Evolutionary conservation across 345 rosid species (phyloP), one percentile per base, ranked within the genome.

Genomic region (Camelina sativa): DNA sequence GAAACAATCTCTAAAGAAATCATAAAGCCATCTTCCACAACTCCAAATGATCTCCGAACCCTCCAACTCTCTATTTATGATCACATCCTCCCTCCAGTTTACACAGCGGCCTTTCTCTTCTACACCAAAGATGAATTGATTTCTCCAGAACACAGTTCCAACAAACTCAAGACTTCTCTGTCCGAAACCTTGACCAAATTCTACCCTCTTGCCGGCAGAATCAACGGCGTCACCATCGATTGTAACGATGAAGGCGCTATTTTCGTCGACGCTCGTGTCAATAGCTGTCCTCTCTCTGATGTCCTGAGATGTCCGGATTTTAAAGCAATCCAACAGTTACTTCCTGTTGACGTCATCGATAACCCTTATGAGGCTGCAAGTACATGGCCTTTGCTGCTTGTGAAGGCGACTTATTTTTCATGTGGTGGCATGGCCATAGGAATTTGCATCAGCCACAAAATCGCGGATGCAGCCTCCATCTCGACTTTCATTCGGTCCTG

Each of bases 191-290:
- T 89, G 54, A 61, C 75, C 43, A 76, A 30, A 11, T 85, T 78
- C 80, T 84, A 85, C 79, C 89, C 86, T 4, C 62, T 87, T 4
- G 86, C 91, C 0, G 94, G 89, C 5, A 71, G 76, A 38, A 71
- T 87, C 63, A 85, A 78, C 30, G 78, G 81, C 11, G 53, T 48
- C 13, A 72, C 70, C 2, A 37, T 84, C 7, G 82, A 82, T 2
- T 85, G 89, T 25, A 75, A 79, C 32, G 84, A 87, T 63, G 64
- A 75, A 16, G 89, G 89, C 46, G 78, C 73, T 11, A 32, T 72
- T 7, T 83, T 50, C 51, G 59, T 71, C 0, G 89, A 85, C 13
- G 85, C 87, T 7, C 69, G 56, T 30, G 68, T 77, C 40, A 50
- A 38, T 17, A 65, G 38, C 1, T 80, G 55, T 59, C 16, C 52